Evolutionary conservation across 2,329 filamentous ascomycete species (phyloP).

Genomic region (Colletotrichum tabaci): DNA sequence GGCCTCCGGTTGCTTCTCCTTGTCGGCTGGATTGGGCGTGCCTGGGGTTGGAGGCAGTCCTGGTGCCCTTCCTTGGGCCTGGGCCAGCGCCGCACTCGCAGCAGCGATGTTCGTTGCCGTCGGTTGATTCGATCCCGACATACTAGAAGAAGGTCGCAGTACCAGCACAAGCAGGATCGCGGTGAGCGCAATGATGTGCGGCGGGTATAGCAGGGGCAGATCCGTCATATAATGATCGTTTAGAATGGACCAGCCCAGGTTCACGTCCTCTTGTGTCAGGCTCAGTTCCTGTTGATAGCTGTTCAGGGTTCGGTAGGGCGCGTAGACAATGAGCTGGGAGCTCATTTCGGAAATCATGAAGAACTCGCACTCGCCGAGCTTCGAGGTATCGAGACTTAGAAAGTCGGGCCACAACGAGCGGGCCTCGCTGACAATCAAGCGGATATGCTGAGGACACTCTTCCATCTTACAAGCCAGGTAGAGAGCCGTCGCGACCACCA

Average conservation of each 20-base stretch:
- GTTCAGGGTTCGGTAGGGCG: constrained; percentile 87
- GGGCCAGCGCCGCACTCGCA: constrained; percentile 64
- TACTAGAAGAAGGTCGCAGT: constrained; percentile 72
- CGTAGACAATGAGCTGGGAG: constrained; percentile 90
- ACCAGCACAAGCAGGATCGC: constrained; percentile 89
- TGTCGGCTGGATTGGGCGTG: constrained; percentile 45
- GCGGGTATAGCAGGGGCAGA: constrained; percentile 86
- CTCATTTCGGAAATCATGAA: constrained; percentile 91
- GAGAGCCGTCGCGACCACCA: constrained; percentile 92
- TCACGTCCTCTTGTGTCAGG: constrained; percentile 83
- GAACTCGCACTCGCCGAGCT: constrained; percentile 95
- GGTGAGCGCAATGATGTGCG: constrained; percentile 90
- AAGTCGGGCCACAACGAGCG: constrained; percentile 88
- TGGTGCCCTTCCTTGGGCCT: constrained; percentile 50
- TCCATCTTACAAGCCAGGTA: constrained; percentile 99
- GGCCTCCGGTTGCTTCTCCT: constrained; percentile 67
- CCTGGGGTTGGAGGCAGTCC: constrained; percentile 39
- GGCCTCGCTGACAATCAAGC: constrained; percentile 89
- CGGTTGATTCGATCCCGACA: constrained; percentile 49
- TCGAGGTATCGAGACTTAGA: constrained; percentile 82
- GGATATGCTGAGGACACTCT: constrained; percentile 95
- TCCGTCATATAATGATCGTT: constrained; percentile 96
- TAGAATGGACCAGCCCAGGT: constrained; percentile 85
- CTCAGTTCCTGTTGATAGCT: constrained; percentile 79
- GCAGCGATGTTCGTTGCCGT: constrained; percentile 63